Evolutionary conservation across 495 filamentous ascomycete species (phyloP), one percentile per base, ranked within the genome.

Genomic region (Penicillium cataractarum): DNA sequence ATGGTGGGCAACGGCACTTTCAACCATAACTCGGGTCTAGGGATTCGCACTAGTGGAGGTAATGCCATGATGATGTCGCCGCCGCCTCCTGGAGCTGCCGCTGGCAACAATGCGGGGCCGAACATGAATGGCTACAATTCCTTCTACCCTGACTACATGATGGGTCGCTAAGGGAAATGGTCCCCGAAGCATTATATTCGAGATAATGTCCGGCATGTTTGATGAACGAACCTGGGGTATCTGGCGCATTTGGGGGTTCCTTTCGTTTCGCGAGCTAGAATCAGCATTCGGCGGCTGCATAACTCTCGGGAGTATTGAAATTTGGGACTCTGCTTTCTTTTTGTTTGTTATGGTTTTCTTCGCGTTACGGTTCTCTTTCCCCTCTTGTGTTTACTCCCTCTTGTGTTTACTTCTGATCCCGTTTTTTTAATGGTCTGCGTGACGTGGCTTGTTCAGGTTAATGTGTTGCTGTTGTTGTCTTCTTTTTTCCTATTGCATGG

Each of bases 81-180:
- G 19, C 69, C 76, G 4, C 75, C 77, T 50, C 70, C 72, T 58
- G 78, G 77, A 19, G 71, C 69, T 24, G 74, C 73, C 17, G 74
- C 76, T 26, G 70, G 71, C 65, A 76, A 74, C 63, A 76, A 73
- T 21, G 65, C 76, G 33, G 71, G 68, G 37, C 69, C 74, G 22
- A 80, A 79, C 65, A 62, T 80, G 69, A 78, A 80, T 46, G 77
- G 76, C 50, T 79, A 70, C 64, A 80, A 76, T 66, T 73, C 71
- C 53, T 80, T 76, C 60, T 85, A 83, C 74, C 82, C 82, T 52
- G 82, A 84, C 68, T 85, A 84, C 68, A 86, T 86, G 84, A 83
- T 86, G 82, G 84, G 84, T 64, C 80, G 83, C 61, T 86, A 76
- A 75, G 61, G 33, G 53, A 63, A 33, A 21, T 29, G 31, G 62